Base-by-base conservation (phyloP, 768 basidiomycete genomes). In the Cantharellus anzutake region DNA sequence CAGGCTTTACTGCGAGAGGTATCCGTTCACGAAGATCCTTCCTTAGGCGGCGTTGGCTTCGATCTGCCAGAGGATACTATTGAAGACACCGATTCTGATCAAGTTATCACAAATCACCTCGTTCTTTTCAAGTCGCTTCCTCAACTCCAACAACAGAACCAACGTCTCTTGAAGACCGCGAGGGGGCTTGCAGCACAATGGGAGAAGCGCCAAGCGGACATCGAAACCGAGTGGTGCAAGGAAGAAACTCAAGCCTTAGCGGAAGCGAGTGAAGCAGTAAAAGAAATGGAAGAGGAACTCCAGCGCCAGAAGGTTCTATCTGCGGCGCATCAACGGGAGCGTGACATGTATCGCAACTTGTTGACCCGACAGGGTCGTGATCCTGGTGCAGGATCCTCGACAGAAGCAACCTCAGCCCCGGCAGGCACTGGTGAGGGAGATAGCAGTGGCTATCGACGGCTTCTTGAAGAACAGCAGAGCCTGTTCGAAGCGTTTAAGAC, bases 211-310 rank as follows among this genome's bases (percentile, higher is more conserved):
- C 90, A 94, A 70, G 76, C 75, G 63, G 86, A 88, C 35, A 84
- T 85, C 64, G 77, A 78, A 51, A 82, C 80, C 55, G 68, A 71
- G 3, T 78, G 86, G 70, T 81, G 87, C 64, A 76, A 72, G 64
- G 87, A 86, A 67, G 86, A 88, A 65, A 76, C 75, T 37, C 68
- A 66, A 4, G 89, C 90, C 0, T 76, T 98, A 5, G 76, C 78
- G 41, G 90, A 96, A 70, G 94, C 94, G 0, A 86, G 91, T 61
- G 82, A 86, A 59, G 82, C 87, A 0, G 91, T 98, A 65, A 78
- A 82, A 61, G 79, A 82, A 42, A 74, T 97, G 16, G 82, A 82
- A 16, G 74, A 79, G 11, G 83, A 91, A 68, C 73, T 96, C 7
- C 88, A 93, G 63, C 73, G 76, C 44, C 83, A 90, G 70, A 83